These are phyloP conservation scores for Ogataea chonburiensis DNA, from an alignment of 805 yeast species.

Conservation along the genomic window DNA sequence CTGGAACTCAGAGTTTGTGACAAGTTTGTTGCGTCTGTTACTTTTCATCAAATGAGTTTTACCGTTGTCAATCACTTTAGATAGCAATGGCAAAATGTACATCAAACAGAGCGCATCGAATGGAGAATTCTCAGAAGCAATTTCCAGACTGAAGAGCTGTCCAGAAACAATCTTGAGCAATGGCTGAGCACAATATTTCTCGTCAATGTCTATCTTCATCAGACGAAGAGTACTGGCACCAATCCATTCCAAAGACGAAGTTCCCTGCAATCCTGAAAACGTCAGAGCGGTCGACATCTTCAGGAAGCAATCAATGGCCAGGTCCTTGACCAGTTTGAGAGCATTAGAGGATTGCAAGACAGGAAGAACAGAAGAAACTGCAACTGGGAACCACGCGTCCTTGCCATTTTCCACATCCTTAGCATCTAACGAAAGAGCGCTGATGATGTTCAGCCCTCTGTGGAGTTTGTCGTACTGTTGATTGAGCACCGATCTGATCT, in stretches of 20 bases:
- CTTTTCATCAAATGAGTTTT: conserved; percentile 52
- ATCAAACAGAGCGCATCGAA: conserved; percentile 67
- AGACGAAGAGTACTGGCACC: conserved; percentile 73
- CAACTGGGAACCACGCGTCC: conserved; percentile 67
- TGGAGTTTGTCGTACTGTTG: conserved; percentile 36
- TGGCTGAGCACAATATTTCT: conserved; percentile 48
- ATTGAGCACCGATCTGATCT: conserved; percentile 49
- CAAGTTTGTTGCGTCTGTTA: conserved; percentile 46
- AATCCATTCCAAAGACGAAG: conserved; percentile 43
- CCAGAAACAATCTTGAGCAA: conserved; percentile 56
- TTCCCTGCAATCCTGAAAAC: conserved; percentile 48
- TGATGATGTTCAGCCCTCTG: conserved; percentile 54
- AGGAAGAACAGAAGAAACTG: conserved; percentile 49
- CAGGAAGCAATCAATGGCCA: conserved; percentile 51
- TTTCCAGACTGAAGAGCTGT: conserved; percentile 71
- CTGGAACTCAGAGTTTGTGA: conserved; percentile 61
- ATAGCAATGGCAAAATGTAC: conserved; percentile 73
- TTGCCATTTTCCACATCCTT: conserved; percentile 61
- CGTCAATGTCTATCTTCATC: conserved; percentile 46
- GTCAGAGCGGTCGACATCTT: conserved; percentile 48
- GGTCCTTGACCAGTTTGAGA: conserved; percentile 33
- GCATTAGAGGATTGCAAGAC: conserved; percentile 40
- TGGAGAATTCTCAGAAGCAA: conserved; percentile 69
- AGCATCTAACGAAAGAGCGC: conserved; percentile 51
- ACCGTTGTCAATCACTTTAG: conserved; percentile 66